These are phyloP conservation scores for Trichophyton rubrum DNA, from an alignment of 2,329 filamentous ascomycete species.

Conservation along the genomic window DNA sequence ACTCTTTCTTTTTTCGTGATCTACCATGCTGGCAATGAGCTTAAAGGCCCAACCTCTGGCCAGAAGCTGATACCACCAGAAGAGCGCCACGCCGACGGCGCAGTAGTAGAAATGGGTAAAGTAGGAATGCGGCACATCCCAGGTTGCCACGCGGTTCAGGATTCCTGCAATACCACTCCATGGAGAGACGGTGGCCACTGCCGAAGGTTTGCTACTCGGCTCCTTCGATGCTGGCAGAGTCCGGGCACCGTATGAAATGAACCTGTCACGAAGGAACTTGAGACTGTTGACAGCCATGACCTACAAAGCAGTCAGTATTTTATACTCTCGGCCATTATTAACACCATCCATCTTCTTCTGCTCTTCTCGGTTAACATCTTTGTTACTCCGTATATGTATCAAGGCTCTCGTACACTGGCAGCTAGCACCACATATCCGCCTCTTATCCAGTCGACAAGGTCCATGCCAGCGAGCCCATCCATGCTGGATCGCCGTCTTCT, in stretches of 20 bases:
- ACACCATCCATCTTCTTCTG: too few species aligned
- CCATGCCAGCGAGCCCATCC: constrained; percentile 1
- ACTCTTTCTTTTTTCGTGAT: constrained; percentile 21
- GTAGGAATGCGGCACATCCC: constrained; percentile 72
- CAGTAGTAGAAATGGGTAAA: constrained; percentile 78
- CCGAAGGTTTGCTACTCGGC: constrained; percentile 6
- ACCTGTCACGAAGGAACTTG: constrained; percentile 41
- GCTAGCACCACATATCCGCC: not conserved
- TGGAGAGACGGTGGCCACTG: not conserved
- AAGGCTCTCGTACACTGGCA: not conserved
- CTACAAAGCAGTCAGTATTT: constrained; percentile 15
- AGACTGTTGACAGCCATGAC: constrained; percentile 41
- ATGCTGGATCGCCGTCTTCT: not conserved
- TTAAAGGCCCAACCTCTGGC: constrained; percentile 43
- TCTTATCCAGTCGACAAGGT: constrained; percentile 3
- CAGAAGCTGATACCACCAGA: constrained; percentile 59
- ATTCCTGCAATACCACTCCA: constrained; percentile 12
- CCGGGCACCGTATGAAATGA: constrained; percentile 50
- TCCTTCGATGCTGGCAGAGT: constrained; percentile 20
- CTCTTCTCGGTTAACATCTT: too few species aligned
- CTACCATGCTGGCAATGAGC: constrained; percentile 34
- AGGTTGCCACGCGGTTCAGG: constrained; percentile 40
- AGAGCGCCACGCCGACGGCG: constrained; percentile 55
- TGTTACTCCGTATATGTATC: not conserved
- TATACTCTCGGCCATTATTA: not conserved